Percentiles rank a stretch among this genome's conserved stretches.
phyloP scores from a whole-genome alignment of 768 basidiomycete genomes.

The Kockovaella imperatae region DNA sequence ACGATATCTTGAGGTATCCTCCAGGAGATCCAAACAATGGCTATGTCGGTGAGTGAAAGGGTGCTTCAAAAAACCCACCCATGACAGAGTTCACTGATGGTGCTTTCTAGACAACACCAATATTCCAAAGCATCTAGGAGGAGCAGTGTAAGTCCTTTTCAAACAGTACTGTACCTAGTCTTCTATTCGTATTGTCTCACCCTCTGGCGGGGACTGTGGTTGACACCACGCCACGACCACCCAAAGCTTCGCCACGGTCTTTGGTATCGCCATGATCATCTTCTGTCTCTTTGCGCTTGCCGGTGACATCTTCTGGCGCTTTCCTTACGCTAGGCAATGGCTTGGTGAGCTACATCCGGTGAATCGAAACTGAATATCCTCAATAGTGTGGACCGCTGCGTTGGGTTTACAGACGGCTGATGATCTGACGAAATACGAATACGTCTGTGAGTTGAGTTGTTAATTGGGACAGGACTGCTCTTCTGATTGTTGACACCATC shows the following conservation, averaged over 20 bases:
- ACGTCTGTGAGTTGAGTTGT: slow-evolving; percentile 30
- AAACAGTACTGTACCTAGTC: too few relatives aligned
- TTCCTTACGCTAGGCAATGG: slow-evolving; percentile 3
- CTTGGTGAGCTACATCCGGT: slow-evolving; percentile 2
- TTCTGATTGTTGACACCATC: neutral
- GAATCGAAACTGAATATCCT: neutral
- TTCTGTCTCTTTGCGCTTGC: slow-evolving; percentile 20
- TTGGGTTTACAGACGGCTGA: slow-evolving; percentile 17
- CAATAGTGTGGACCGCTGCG: slow-evolving; percentile 13
- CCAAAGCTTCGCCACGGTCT: slow-evolving; percentile 22
- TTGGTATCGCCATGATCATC: slow-evolving; percentile 26
- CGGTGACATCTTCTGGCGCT: slow-evolving; percentile 25
- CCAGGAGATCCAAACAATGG: slow-evolving; percentile 12
- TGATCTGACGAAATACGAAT: slow-evolving; percentile 16
- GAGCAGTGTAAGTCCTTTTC: slow-evolving; percentile 21
- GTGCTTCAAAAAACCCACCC: neutral
- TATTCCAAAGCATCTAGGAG: slow-evolving; percentile 39
- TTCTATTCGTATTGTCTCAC: neutral
- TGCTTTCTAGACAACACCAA: slow-evolving; percentile 23
- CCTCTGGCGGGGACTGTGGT: neutral
- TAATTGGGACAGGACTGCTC: too few relatives aligned
- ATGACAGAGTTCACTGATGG: neutral
- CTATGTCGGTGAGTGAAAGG: slow-evolving; percentile 14
- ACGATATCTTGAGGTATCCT: slow-evolving; percentile 2
- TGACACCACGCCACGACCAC: neutral